Conservation (phyloP, 169 alveolate genomes). For the Plasmodium cynomolgi region DNA sequence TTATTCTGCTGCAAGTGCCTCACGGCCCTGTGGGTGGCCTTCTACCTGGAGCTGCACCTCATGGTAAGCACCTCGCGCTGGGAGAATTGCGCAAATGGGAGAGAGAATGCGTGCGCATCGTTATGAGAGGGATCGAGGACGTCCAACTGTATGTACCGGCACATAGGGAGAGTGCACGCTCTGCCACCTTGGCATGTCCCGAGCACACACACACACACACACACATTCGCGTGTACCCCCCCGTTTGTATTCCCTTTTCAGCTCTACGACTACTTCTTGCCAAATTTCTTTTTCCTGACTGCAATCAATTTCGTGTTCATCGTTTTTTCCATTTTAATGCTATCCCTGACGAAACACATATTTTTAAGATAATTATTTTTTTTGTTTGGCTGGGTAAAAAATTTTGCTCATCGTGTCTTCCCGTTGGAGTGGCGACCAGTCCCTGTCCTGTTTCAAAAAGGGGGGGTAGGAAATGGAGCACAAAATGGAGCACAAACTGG, state of each 20-base stretch:
- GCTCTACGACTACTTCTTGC: constrained; percentile 54
- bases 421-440: constrained; percentile 26
- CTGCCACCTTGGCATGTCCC: neutral
- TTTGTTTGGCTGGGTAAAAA: constrained; percentile 27
- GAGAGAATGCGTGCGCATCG: neutral
- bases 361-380: constrained; percentile 38
- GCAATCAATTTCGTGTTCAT: neutral
- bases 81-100: neutral
- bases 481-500: neutral
- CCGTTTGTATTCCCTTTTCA: constrained; percentile 27
- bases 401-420: constrained; percentile 2
- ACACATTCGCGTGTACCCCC: neutral
- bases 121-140: neutral
- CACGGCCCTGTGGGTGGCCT: constrained; percentile 35
- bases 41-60: constrained; percentile 14
- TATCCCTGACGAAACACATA: constrained; percentile 28
- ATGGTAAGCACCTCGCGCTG: constrained; percentile 21
- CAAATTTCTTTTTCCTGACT: constrained; percentile 20
- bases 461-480: neutral
- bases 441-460: constrained; percentile 23
- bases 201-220: neutral
- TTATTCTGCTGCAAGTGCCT: constrained; percentile 16
- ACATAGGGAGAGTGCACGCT: neutral
- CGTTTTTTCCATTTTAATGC: neutral
- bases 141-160: neutral